These are phyloP conservation scores for Flaveria trinervia DNA, from an alignment of 129 eudicot genomes.

Conservation along the genomic window DNA sequence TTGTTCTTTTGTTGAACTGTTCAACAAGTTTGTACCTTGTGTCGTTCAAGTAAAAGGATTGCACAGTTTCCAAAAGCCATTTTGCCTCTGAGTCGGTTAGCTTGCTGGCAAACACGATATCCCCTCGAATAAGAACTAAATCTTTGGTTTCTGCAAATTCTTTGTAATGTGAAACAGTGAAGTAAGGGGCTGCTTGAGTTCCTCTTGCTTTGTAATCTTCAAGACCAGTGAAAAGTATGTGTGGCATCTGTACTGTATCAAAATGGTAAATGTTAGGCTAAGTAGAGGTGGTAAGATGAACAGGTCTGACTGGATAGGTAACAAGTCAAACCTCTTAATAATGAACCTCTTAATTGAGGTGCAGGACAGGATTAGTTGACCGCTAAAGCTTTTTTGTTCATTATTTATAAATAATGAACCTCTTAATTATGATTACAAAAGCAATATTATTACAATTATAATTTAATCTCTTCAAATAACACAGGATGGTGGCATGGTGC, in stretches of 20 bases:
- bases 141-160: conserved; percentile 87
- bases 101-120: conserved; percentile 81
- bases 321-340: neutral
- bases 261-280: neutral
- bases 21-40: conserved; percentile 74
- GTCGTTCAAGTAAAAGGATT: conserved; percentile 88
- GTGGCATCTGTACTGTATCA: conserved; percentile 76
- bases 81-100: conserved; percentile 74
- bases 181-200: conserved; percentile 90
- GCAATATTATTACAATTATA: neutral
- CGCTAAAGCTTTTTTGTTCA: neutral
- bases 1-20: conserved; percentile 79
- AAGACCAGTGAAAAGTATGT: conserved; percentile 86
- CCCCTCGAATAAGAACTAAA: conserved; percentile 84
- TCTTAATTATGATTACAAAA: neutral
- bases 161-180: conserved; percentile 77
- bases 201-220: conserved; percentile 98
- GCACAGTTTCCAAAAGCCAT: conserved; percentile 79
- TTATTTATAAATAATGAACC: neutral
- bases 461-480: neutral
- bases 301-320: neutral
- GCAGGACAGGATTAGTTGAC: neutral
- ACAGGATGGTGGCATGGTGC: neutral
- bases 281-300: neutral
- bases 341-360: too few relatives aligned